Conservation (phyloP, 768 basidiomycete genomes). For the Hydnomerulius pinastri region DNA sequence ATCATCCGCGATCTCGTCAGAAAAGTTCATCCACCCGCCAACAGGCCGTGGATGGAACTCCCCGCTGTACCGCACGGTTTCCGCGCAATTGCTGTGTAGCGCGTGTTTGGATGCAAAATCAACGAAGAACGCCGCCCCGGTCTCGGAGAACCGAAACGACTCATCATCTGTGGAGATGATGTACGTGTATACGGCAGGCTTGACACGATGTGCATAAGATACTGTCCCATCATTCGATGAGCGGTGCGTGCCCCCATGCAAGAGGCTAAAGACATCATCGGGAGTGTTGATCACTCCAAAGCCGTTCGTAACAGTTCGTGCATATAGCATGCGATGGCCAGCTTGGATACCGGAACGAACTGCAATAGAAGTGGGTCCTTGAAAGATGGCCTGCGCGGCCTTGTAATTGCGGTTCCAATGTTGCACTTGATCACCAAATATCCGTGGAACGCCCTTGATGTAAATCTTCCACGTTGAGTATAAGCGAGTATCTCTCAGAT, state of each 20-base stretch:
- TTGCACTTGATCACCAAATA: slow-evolving; percentile 63
- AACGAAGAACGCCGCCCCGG: slow-evolving; percentile 84
- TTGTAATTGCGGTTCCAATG: slow-evolving; percentile 68
- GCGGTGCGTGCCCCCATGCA: slow-evolving; percentile 45
- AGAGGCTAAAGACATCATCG: slow-evolving; percentile 51
- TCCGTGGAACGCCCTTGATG: slow-evolving; percentile 56
- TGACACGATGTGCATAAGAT: slow-evolving; percentile 51
- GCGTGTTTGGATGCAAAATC: slow-evolving; percentile 89
- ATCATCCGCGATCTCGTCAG: slow-evolving; percentile 52
- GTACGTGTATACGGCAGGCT: slow-evolving; percentile 86
- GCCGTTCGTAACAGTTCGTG: slow-evolving; percentile 59
- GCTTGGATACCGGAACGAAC: slow-evolving; percentile 71
- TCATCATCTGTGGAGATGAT: slow-evolving; percentile 76
- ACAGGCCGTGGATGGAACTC: slow-evolving; percentile 78
- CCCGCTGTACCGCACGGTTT: slow-evolving; percentile 68
- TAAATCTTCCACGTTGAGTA: slow-evolving; percentile 83
- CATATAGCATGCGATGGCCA: slow-evolving; percentile 74
- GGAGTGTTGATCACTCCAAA: slow-evolving; percentile 58
- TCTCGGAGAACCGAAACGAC: slow-evolving; percentile 81
- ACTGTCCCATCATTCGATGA: slow-evolving; percentile 12
- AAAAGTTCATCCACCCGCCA: slow-evolving; percentile 68
- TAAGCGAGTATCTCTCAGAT: slow-evolving; percentile 58
- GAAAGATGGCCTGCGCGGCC: slow-evolving; percentile 72
- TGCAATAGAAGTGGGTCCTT: slow-evolving; percentile 58
- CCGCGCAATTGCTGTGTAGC: slow-evolving; percentile 73